phyloP scores from a whole-genome alignment of 2,329 filamentous ascomycete species.

The Phialemoniopsis sp. region DNA sequence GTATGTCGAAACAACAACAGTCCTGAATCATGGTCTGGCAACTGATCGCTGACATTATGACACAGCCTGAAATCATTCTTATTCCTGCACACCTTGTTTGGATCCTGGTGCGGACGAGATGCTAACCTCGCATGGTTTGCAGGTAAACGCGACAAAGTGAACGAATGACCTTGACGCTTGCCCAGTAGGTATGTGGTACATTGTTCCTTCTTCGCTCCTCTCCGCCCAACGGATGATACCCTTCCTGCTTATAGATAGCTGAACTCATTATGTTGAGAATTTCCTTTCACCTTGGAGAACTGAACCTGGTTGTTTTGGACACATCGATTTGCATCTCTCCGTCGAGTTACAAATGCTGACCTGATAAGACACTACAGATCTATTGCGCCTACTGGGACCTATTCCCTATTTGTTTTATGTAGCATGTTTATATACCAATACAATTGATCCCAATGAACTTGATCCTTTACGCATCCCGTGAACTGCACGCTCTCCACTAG shows the following conservation, averaged over 20 bases:
- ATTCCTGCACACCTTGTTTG: no score
- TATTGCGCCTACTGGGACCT: no score
- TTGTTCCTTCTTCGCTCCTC: conserved; percentile 1
- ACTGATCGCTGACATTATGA: neutral
- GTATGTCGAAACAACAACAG: conserved; percentile 19
- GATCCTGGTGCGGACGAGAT: no score
- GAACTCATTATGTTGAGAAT: conserved; percentile 54
- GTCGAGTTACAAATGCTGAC: neutral
- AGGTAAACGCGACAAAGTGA: neutral
- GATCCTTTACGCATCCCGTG: neutral
- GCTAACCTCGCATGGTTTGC: neutral
- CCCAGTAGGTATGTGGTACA: conserved; percentile 4
- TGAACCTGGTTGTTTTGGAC: conserved; percentile 25
- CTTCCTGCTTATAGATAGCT: conserved; percentile 37
- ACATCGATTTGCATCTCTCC: no score
- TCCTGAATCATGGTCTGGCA: no score
- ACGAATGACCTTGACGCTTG: neutral
- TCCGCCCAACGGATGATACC: conserved; percentile 44
- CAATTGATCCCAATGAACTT: neutral
- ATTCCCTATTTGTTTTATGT: no score
- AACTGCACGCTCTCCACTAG: neutral
- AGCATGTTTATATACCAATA: no score
- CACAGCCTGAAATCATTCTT: conserved; percentile 8
- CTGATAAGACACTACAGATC: no score
- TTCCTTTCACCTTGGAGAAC: conserved; percentile 59